A percentile compares a stretch with the other conserved stretches of the same genome.
phyloP scores from a whole-genome alignment of 2,329 filamentous ascomycete genomes.

The Ophiognomonia clavigignenti-juglandacearum region DNA sequence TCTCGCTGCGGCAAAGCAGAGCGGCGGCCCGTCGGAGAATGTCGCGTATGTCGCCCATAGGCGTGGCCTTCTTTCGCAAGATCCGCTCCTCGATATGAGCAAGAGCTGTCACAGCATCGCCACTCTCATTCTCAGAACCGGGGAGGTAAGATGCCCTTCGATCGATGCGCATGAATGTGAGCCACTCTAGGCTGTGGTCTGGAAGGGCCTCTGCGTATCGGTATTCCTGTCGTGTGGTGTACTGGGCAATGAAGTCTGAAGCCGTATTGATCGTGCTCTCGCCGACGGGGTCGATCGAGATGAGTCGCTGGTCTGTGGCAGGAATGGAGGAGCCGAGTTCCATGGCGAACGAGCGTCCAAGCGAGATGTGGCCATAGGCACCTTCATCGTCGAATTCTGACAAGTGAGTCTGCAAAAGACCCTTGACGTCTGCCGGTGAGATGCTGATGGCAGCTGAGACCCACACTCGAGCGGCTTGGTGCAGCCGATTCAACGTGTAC shows the following conservation, averaged over 20 bases:
- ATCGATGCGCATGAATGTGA: constrained; percentile 54
- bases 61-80: constrained; percentile 61
- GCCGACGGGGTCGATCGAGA: constrained; percentile 71
- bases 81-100: constrained; percentile 69
- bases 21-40: constrained; percentile 81
- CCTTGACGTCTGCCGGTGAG: constrained; percentile 90
- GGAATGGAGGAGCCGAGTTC: constrained; percentile 89
- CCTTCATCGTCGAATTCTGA: constrained; percentile 93
- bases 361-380: constrained; percentile 82
- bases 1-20: constrained; percentile 70
- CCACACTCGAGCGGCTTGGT: constrained; percentile 75
- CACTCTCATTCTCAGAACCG: constrained; percentile 47
- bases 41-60: constrained; percentile 71
- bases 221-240: constrained; percentile 95
- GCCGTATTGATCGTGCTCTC: constrained; percentile 80
- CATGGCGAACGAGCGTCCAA: constrained; percentile 89
- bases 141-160: constrained; percentile 48
- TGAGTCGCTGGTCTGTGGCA: constrained; percentile 76
- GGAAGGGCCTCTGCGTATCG: constrained; percentile 75
- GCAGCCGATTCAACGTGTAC: constrained; percentile 71
- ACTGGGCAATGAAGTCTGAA: constrained; percentile 94
- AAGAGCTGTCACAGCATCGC: constrained; percentile 60
- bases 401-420: constrained; percentile 89
- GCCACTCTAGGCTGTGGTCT: constrained; percentile 62
- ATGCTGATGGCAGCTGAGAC: constrained; percentile 74